A percentile compares a stretch with the other conserved stretches of the same genome.
phyloP scores from a whole-genome alignment of 345 rosid species.

The Citrus hindsii region DNA sequence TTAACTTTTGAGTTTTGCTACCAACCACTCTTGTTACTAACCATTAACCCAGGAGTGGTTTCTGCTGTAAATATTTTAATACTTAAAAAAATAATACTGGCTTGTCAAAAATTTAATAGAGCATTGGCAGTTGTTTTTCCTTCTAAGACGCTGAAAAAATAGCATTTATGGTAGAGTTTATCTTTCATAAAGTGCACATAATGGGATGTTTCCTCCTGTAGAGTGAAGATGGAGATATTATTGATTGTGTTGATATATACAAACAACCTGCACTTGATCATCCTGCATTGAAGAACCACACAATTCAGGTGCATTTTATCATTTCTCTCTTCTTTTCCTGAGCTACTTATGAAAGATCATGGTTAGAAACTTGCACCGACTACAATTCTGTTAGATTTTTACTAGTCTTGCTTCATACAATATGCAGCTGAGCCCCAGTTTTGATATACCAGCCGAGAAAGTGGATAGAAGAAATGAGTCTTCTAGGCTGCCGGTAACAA shows the following conservation, averaged over 20 bases:
- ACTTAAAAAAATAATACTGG: too few relatives aligned
- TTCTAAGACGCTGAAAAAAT: too few relatives aligned
- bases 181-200: background rate
- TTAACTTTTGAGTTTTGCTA: too few relatives aligned
- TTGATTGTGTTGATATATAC: slow-evolving; percentile 45
- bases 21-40: too few relatives aligned
- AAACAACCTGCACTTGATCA: slow-evolving; percentile 57
- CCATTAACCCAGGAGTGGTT: too few relatives aligned
- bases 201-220: slow-evolving; percentile 1
- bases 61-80: too few relatives aligned
- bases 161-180: too few relatives aligned
- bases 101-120: too few relatives aligned
- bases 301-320: slow-evolving; percentile 35
- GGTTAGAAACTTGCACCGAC: too few relatives aligned
- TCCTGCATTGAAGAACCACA: slow-evolving; percentile 39
- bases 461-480: background rate
- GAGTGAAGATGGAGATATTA: slow-evolving; percentile 58
- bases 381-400: background rate
- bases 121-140: too few relatives aligned
- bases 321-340: background rate
- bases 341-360: too few relatives aligned
- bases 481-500: background rate
- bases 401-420: background rate
- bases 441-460: slow-evolving; percentile 2
- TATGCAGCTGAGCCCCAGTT: slow-evolving; percentile 42